A percentile compares a stretch with the other conserved stretches of the same genome.
These are phyloP conservation scores for Sporothrix pseudoabietina DNA, from an alignment of 2,329 filamentous ascomycete genomes.

Conservation along the genomic window DNA sequence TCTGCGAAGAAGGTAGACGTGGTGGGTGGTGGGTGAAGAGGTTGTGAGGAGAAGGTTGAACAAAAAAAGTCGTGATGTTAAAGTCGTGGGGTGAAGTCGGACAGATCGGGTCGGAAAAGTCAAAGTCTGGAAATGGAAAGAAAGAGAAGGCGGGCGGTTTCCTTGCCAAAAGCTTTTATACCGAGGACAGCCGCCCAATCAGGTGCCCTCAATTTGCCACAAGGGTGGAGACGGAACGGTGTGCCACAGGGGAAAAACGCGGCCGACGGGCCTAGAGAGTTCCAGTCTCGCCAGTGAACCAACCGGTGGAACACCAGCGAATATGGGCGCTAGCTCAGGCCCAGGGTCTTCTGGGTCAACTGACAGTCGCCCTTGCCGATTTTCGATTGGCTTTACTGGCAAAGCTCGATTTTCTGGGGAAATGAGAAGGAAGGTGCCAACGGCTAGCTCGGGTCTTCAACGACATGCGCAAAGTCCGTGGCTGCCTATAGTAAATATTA, in stretches of 20 bases:
- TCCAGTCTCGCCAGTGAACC: not conserved
- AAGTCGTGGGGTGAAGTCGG: not conserved
- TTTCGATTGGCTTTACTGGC: not conserved
- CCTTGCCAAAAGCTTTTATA: slow-evolving; percentile 29
- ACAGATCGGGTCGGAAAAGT: not conserved
- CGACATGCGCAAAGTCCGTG: slow-evolving; percentile 14
- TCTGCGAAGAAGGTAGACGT: slow-evolving; percentile 22
- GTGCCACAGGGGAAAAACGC: slow-evolving; percentile 19
- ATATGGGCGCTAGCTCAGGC: not conserved
- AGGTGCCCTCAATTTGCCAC: slow-evolving; percentile 34
- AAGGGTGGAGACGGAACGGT: slow-evolving; percentile 5
- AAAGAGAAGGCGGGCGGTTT: slow-evolving; percentile 2
- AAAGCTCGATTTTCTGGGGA: slow-evolving; percentile 13
- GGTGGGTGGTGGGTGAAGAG: not conserved
- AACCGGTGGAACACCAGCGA: not conserved
- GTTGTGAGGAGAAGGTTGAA: not conserved
- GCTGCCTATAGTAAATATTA: slow-evolving; percentile 2
- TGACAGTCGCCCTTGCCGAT: not conserved
- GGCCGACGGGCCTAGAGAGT: not conserved
- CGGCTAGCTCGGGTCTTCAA: slow-evolving; percentile 14
- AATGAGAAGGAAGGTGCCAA: not conserved
- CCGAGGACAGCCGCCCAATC: slow-evolving; percentile 33
- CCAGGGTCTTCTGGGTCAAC: slow-evolving; percentile 2
- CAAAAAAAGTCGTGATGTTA: not conserved
- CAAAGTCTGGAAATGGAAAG: not conserved